Conservation (phyloP, 2,329 filamentous ascomycete species). For the Rasamsonia emersonii region DNA sequence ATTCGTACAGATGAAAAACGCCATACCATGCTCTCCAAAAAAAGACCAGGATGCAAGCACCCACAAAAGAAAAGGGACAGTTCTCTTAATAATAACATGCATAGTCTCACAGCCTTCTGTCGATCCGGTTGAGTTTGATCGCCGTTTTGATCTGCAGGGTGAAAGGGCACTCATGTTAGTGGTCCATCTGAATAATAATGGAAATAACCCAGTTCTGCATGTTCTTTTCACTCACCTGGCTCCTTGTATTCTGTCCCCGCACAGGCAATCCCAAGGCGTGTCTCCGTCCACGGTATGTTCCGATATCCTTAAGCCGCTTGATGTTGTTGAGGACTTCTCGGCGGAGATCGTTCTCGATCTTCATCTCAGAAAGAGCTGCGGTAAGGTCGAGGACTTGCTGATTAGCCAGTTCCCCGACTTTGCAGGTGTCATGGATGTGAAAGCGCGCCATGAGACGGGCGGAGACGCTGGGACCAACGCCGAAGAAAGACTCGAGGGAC, state of each 20-base stretch:
- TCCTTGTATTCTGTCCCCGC: conserved; percentile 79
- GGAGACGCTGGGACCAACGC: conserved; percentile 63
- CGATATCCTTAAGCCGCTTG: conserved; percentile 76
- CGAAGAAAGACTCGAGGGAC: conserved; percentile 75
- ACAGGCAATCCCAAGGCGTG: conserved; percentile 92
- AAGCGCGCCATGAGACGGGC: conserved; percentile 76
- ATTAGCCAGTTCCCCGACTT: conserved; percentile 63
- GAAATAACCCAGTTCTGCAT: too few relatives aligned
- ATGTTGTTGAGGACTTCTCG: conserved; percentile 79
- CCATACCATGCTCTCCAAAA: conserved; percentile 1
- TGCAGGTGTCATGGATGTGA: conserved; percentile 76
- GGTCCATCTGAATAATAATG: conserved; percentile 1
- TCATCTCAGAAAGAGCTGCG: conserved; percentile 81
- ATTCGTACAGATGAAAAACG: too few relatives aligned
- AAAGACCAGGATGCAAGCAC: background rate
- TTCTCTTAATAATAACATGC: background rate
- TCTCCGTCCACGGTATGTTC: conserved; percentile 75
- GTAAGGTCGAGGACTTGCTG: conserved; percentile 75
- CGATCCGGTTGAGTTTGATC: conserved; percentile 50
- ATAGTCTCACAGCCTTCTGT: conserved; percentile 39
- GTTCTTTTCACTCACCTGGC: conserved; percentile 57
- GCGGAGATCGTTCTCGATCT: conserved; percentile 80
- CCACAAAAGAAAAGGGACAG: background rate
- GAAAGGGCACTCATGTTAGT: background rate
- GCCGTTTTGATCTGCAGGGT: conserved; percentile 49